Conservation (phyloP, 306 rosid genomes). For the Cicer chorassanicum region DNA sequence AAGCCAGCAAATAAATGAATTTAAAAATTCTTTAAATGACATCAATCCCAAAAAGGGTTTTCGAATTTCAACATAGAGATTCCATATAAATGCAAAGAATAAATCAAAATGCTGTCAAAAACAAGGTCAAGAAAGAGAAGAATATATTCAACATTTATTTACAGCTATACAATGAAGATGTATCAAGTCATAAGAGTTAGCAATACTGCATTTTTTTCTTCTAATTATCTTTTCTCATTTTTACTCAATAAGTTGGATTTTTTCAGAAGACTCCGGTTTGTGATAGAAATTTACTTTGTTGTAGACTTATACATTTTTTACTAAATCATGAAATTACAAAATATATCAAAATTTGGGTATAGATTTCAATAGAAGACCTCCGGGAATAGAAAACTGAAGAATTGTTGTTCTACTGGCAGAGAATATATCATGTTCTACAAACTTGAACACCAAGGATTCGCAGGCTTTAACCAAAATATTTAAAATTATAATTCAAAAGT, state of each 20-base stretch:
- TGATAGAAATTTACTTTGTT: neutral
- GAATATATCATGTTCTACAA: conserved; percentile 12
- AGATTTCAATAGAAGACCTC: neutral
- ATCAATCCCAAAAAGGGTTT: neutral
- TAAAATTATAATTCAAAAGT: conserved; percentile 12
- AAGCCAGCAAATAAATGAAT: conserved; percentile 12
- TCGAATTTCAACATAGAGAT: conserved; percentile 9
- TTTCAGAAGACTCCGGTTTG: neutral
- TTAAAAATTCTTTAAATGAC: neutral
- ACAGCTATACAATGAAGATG: neutral
- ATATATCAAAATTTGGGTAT: neutral
- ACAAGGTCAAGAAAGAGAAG: conserved; percentile 4
- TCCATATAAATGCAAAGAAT: conserved; percentile 12
- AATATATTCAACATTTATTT: neutral
- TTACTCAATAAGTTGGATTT: neutral
- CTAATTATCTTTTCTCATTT: neutral
- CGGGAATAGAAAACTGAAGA: neutral
- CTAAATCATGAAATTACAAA: neutral
- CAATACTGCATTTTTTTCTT: neutral
- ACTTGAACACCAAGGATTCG: conserved; percentile 19
- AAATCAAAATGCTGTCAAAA: neutral
- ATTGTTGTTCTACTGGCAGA: neutral
- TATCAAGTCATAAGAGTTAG: conserved; percentile 22
- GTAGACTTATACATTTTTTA: neutral
- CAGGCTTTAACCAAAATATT: conserved; percentile 23